These are phyloP conservation scores for Malus hybrid DNA, from an alignment of 331 rosid species.

Conservation along the genomic window DNA sequence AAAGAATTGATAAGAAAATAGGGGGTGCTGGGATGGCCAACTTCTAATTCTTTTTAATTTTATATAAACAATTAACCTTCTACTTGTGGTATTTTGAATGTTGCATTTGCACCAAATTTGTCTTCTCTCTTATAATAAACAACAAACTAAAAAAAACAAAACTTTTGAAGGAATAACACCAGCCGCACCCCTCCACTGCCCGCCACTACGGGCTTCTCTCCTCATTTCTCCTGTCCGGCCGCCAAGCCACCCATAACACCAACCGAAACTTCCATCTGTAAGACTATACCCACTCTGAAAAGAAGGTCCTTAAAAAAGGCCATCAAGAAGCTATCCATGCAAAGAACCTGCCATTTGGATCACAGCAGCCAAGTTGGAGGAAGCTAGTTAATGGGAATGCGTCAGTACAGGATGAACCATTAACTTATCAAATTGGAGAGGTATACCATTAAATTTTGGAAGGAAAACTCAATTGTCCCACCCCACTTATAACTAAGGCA, in stretches of 20 bases:
- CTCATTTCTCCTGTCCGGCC: neutral
- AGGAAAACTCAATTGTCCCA: neutral
- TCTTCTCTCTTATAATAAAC: too few species aligned
- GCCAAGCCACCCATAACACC: neutral
- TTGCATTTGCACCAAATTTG: too few species aligned
- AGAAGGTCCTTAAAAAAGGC: neutral
- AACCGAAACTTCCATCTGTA: neutral
- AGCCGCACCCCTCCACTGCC: neutral
- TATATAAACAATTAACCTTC: too few species aligned
- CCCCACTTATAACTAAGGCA: neutral
- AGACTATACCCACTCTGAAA: neutral
- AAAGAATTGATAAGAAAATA: too few species aligned
- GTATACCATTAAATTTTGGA: too few species aligned
- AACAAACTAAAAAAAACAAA: neutral
- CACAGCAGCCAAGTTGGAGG: neutral
- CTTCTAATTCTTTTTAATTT: too few species aligned
- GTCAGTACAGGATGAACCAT: neutral
- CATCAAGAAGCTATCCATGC: neutral
- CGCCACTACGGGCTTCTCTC: neutral
- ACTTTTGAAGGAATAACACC: neutral
- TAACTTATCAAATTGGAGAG: neutral
- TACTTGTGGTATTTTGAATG: too few species aligned
- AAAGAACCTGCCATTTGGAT: neutral
- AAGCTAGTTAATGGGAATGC: neutral
- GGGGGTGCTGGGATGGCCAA: too few species aligned